Evolutionary conservation across 495 filamentous ascomycete genomes (phyloP).

Genomic region (Talaromyces adpressus): DNA sequence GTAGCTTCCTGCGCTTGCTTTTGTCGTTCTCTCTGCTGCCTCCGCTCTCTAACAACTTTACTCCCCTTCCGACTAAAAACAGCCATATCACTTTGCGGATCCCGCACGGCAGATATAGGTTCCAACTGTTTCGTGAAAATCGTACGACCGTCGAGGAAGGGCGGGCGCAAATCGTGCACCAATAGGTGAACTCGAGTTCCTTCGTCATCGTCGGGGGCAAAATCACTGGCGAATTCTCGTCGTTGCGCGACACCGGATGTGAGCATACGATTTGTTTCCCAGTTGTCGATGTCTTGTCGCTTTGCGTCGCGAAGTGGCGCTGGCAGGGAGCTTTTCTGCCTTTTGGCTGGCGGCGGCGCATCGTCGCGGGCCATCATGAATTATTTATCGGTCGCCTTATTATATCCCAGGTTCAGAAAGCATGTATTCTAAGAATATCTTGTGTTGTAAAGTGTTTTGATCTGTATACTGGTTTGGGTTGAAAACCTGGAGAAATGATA

Average conservation of each 20-base stretch:
- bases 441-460: background rate
- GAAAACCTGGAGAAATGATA: background rate
- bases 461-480: background rate
- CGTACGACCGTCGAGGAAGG: constrained; percentile 89
- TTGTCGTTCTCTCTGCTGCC: constrained; percentile 88
- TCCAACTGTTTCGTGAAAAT: constrained; percentile 98
- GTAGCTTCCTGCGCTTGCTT: constrained; percentile 95
- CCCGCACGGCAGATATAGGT: constrained; percentile 85
- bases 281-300: constrained; percentile 91
- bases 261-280: constrained; percentile 98
- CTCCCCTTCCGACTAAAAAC: constrained; percentile 97
- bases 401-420: background rate
- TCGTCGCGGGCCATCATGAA: constrained; percentile 31
- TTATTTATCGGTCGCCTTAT: background rate
- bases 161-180: constrained; percentile 89
- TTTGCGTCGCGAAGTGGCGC: constrained; percentile 46
- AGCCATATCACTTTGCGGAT: constrained; percentile 98
- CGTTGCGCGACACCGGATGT: constrained; percentile 92
- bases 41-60: constrained; percentile 79
- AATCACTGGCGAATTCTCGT: constrained; percentile 70
- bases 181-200: constrained; percentile 84
- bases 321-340: constrained; percentile 36
- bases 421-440: background rate
- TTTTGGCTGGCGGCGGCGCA: constrained; percentile 34
- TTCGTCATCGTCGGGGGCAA: constrained; percentile 87